phyloP scores from a whole-genome alignment of 768 basidiomycete species.

The Mycena chlorophos region DNA sequence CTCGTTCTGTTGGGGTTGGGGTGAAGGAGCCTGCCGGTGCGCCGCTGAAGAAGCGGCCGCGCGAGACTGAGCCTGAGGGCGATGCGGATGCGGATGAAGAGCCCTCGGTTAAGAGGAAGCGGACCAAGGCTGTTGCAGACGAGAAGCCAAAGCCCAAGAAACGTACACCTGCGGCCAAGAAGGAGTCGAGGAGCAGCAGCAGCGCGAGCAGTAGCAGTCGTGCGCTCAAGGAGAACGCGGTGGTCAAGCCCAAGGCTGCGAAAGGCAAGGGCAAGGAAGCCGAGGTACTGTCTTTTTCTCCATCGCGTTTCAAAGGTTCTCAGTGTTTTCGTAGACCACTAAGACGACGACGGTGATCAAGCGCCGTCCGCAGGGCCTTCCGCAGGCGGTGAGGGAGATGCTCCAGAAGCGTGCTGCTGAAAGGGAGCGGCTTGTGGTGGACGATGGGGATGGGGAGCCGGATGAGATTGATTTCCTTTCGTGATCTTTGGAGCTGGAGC shows the following conservation, averaged over 20 bases:
- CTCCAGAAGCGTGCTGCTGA: constrained; percentile 2
- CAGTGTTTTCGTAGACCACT: background rate
- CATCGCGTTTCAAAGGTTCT: background rate
- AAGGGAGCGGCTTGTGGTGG: background rate
- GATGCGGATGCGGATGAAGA: constrained; percentile 2
- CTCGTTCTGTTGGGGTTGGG: background rate
- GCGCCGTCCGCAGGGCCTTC: constrained; percentile 2
- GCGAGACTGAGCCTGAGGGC: no score
- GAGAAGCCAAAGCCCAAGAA: constrained; percentile 9
- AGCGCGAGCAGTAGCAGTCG: background rate
- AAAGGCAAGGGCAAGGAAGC: background rate
- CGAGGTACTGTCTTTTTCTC: background rate
- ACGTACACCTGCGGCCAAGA: background rate
- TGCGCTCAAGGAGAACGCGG: background rate
- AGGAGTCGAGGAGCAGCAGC: background rate
- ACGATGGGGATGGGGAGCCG: constrained; percentile 16
- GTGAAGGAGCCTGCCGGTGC: background rate
- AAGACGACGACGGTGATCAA: background rate
- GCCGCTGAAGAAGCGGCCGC: constrained; percentile 11
- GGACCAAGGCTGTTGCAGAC: constrained; percentile 2
- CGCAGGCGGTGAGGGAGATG: constrained; percentile 18
- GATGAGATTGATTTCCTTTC: constrained; percentile 22
- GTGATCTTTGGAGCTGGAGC: background rate
- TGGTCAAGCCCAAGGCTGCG: background rate
- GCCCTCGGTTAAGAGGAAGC: constrained; percentile 3